phyloP scores from a whole-genome alignment of 1,139 yeast genomes.

The Saccharomyces hybrid region DNA sequence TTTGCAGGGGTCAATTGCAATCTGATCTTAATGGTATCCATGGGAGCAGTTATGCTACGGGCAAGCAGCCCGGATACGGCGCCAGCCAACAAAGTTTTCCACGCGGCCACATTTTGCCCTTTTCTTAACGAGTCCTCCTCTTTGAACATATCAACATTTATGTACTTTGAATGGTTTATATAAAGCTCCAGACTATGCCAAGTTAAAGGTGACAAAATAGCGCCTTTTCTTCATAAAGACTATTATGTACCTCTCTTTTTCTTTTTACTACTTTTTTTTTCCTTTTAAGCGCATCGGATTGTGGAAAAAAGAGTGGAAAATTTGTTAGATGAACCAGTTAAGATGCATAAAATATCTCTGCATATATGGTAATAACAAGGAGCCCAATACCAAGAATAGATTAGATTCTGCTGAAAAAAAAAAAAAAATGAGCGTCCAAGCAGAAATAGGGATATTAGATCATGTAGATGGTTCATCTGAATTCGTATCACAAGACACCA shows the following conservation, averaged over 20 bases:
- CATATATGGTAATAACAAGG: background rate
- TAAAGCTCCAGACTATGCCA: background rate
- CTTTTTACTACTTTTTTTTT: slow-evolving; percentile 3
- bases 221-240: background rate
- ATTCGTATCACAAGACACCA: slow-evolving; percentile 43
- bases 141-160: slow-evolving; percentile 11
- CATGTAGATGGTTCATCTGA: slow-evolving; percentile 80
- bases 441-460: slow-evolving; percentile 34
- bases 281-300: background rate
- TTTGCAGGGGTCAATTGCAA: slow-evolving; percentile 49
- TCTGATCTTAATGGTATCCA: slow-evolving; percentile 83
- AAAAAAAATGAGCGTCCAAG: slow-evolving; percentile 10
- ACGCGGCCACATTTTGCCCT: slow-evolving; percentile 43
- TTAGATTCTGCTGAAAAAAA: background rate
- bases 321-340: background rate
- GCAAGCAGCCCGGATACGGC: slow-evolving; percentile 65
- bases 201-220: background rate
- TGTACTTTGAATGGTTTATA: background rate
- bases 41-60: slow-evolving; percentile 74
- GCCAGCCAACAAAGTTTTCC: slow-evolving; percentile 54
- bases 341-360: background rate
- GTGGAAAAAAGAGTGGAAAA: background rate
- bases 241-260: background rate
- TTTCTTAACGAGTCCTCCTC: slow-evolving; percentile 43
- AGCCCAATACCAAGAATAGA: background rate